These are phyloP conservation scores for Clitopilus hobsonii DNA, from an alignment of 768 basidiomycete species.

Conservation along the genomic window DNA sequence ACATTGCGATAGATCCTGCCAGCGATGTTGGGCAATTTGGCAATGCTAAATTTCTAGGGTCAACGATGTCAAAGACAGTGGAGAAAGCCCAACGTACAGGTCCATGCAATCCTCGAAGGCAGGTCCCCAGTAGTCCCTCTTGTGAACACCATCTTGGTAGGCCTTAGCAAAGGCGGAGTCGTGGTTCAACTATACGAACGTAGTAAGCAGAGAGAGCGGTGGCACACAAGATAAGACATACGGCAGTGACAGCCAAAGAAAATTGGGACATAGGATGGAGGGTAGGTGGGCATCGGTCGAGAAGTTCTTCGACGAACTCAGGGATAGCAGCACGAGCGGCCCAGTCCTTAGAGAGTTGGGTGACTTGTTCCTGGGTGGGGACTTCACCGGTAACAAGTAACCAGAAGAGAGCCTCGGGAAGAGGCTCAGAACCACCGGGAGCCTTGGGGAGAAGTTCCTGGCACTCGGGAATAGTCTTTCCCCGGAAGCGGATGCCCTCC, in stretches of 20 bases:
- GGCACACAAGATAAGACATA: slow-evolving; percentile 25
- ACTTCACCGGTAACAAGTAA: slow-evolving; percentile 92
- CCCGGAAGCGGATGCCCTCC: slow-evolving; percentile 98
- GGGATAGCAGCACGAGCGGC: slow-evolving; percentile 89
- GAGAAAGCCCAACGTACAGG: slow-evolving; percentile 40
- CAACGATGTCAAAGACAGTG: not conserved
- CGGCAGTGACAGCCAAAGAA: slow-evolving; percentile 91
- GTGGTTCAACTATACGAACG: slow-evolving; percentile 69
- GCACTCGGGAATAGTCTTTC: slow-evolving; percentile 90
- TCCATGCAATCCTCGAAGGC: slow-evolving; percentile 90
- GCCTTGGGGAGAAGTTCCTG: slow-evolving; percentile 87
- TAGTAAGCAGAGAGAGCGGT: not conserved
- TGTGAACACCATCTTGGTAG: slow-evolving; percentile 86
- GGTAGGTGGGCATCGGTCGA: slow-evolving; percentile 89
- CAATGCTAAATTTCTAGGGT: slow-evolving; percentile 54
- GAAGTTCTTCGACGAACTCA: slow-evolving; percentile 92
- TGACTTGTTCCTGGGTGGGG: slow-evolving; percentile 86
- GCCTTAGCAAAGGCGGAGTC: slow-evolving; percentile 96
- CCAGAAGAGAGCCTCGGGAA: slow-evolving; percentile 96
- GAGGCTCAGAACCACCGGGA: slow-evolving; percentile 81
- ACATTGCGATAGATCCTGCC: slow-evolving; percentile 89
- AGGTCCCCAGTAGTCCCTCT: slow-evolving; percentile 97
- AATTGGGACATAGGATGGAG: slow-evolving; percentile 99
- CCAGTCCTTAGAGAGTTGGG: slow-evolving; percentile 88
- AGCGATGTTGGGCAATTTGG: slow-evolving; percentile 95